Evolutionary conservation across 2,329 filamentous ascomycete genomes (phyloP).

Genomic region (Emmonsiellopsis sp.): DNA sequence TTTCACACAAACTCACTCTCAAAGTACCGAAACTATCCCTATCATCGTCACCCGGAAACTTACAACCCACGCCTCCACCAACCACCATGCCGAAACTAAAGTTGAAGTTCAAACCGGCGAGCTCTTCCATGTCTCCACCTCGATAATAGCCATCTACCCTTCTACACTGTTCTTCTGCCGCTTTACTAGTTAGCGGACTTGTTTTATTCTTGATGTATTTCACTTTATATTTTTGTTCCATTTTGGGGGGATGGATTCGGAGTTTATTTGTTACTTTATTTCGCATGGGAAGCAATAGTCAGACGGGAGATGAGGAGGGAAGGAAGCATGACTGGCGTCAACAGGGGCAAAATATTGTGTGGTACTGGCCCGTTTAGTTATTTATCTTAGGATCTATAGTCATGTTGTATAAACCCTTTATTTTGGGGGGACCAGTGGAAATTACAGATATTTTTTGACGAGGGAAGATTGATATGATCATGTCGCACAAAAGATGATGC

Average conservation of each 20-base stretch:
- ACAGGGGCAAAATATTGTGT: too few species aligned
- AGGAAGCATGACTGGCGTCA: too few species aligned
- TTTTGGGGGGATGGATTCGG: not conserved
- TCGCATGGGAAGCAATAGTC: not conserved
- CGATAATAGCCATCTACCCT: not conserved
- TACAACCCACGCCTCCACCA: slow-evolving; percentile 13
- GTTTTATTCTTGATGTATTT: not conserved
- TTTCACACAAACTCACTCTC: slow-evolving; percentile 33
- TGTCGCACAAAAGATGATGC: too few species aligned
- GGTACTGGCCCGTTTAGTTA: too few species aligned
- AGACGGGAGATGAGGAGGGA: not conserved
- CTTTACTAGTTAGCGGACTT: not conserved
- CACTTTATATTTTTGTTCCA: not conserved
- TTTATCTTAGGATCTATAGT: too few species aligned
- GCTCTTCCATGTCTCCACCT: slow-evolving; percentile 2
- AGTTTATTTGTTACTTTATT: not conserved
- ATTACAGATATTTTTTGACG: too few species aligned
- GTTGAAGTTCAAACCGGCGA: slow-evolving; percentile 29
- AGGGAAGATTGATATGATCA: too few species aligned
- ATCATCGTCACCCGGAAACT: slow-evolving; percentile 19
- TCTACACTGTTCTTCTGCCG: not conserved
- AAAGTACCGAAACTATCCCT: slow-evolving; percentile 30
- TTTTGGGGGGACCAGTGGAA: too few species aligned
- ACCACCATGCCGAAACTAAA: slow-evolving; percentile 29
- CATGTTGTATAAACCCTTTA: too few species aligned